Conservation (phyloP, 2,329 filamentous ascomycete species). For the Geosmithia morbida region DNA sequence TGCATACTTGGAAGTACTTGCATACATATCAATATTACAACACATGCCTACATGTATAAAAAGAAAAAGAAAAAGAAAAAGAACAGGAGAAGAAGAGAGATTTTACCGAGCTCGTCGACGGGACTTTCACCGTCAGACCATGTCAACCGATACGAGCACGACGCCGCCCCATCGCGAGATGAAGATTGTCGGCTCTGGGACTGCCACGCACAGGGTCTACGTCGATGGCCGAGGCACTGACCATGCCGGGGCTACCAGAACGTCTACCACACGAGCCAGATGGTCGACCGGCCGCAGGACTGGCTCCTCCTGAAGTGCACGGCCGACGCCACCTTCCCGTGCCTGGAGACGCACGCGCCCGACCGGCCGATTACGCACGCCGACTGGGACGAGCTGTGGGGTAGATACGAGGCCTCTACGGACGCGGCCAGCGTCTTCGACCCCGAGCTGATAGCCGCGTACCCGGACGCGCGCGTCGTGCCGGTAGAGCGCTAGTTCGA, state of each 20-base stretch:
- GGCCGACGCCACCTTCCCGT: slow-evolving; percentile 13
- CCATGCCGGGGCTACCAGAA: slow-evolving; percentile 15
- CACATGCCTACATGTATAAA: too few species aligned
- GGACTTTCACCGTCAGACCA: too few species aligned
- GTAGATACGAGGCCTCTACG: slow-evolving; percentile 13
- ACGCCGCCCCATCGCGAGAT: slow-evolving; percentile 7
- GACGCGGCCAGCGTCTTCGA: slow-evolving; percentile 14
- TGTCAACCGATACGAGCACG: too few species aligned
- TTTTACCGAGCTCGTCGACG: too few species aligned
- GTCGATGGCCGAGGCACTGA: slow-evolving; percentile 17
- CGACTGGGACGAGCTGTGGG: slow-evolving; percentile 18
- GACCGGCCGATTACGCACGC: slow-evolving; percentile 10
- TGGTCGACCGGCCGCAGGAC: slow-evolving; percentile 8
- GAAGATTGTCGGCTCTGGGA: slow-evolving; percentile 15
- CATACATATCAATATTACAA: too few species aligned
- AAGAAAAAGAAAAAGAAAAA: too few species aligned
- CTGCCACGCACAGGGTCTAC: slow-evolving; percentile 16
- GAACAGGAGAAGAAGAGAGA: too few species aligned
- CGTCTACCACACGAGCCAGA: slow-evolving; percentile 15
- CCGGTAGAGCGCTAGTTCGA: slow-evolving; percentile 15
- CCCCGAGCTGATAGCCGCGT: slow-evolving; percentile 12
- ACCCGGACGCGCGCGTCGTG: slow-evolving; percentile 18
- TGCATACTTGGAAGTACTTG: too few species aligned
- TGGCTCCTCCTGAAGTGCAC: slow-evolving; percentile 12
- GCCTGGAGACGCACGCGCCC: slow-evolving; percentile 10